phyloP scores from a whole-genome alignment of 495 filamentous ascomycete genomes.

The Recurvomyces mirabilis region DNA sequence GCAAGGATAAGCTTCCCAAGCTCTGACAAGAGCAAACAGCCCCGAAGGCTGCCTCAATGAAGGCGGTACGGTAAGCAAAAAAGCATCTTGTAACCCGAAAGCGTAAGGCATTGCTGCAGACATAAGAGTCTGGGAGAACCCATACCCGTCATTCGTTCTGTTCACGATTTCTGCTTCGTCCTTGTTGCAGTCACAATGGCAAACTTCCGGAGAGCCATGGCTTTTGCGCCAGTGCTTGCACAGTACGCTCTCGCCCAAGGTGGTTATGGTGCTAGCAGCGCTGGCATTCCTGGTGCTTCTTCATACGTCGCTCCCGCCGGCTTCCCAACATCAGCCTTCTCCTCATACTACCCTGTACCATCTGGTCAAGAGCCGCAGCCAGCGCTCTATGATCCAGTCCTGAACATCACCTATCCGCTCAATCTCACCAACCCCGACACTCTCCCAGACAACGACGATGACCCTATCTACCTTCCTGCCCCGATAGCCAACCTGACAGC shows the following conservation, averaged over 20 bases:
- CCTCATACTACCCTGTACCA: constrained; percentile 41
- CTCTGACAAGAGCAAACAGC: background rate
- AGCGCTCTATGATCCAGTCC: constrained; percentile 43
- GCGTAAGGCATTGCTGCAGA: too few relatives aligned
- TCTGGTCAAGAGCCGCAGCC: constrained; percentile 50
- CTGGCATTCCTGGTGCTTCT: constrained; percentile 26
- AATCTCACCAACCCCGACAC: constrained; percentile 45
- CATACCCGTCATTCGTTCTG: too few relatives aligned
- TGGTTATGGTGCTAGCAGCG: background rate
- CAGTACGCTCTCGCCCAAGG: constrained; percentile 14
- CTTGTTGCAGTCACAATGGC: background rate
- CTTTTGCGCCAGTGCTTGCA: constrained; percentile 7
- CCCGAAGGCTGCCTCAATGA: background rate
- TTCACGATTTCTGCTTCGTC: too few relatives aligned
- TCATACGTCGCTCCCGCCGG: constrained; percentile 41
- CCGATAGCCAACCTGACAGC: constrained; percentile 34
- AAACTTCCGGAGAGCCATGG: constrained; percentile 1
- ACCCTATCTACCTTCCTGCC: constrained; percentile 41
- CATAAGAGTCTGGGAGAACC: too few relatives aligned
- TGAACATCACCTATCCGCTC: constrained; percentile 46
- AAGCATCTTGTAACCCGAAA: too few relatives aligned
- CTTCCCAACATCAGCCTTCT: constrained; percentile 46
- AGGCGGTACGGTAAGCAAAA: too few relatives aligned
- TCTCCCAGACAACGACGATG: constrained; percentile 38
- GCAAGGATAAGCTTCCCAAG: background rate